Base-by-base conservation (phyloP, 306 rosid species). In the Ammopiptanthus mongolicus region DNA sequence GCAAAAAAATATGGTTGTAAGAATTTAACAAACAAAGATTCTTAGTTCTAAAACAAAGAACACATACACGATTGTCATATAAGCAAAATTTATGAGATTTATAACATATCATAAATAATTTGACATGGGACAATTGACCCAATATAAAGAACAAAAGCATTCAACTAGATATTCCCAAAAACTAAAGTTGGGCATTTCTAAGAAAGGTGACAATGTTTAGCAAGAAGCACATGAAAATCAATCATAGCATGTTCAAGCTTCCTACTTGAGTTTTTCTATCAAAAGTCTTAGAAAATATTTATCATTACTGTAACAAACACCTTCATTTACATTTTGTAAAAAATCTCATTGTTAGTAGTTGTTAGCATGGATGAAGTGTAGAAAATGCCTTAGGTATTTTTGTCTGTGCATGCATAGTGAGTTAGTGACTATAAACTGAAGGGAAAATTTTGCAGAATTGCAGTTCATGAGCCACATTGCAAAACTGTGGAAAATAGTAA, bases 111-210 rank as follows among this genome's bases (percentile, higher is more conserved):
- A 51, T 41, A 36, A 36, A 6, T 44, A 62, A 22, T 56, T 59
- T 50, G 37, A 42, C 53, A 52, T 18, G 65, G 72, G 72, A 39
- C 42, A 39, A 39, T 60, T 59, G 31, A 61, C 77, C 73, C 15
- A 13, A 46, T 44, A 44, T 2, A 58, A 44, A 66, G 14, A 47
- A 21, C 9, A 19, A 58, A n/a, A 68, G 37, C 19, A 33, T 25
- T 65, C 70, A 48, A 41, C 56, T 41, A 41, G 48, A 22, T 39
- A 57, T 13, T 1, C 55, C 1, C 5, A 55, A 7, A 71, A 36
- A 31, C 37, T 22, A 17, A 50, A 8, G n/a, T 55, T 11, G 3
- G 37, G 14, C 15, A 13, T 4, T 18, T 12, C 5, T 14, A 0
- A 34, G 21, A 47, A 50, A 22, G 57, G 34, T 18, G 10, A 15